Conservation (phyloP, 2,329 filamentous ascomycete genomes). For the Colletotrichum agaves region DNA sequence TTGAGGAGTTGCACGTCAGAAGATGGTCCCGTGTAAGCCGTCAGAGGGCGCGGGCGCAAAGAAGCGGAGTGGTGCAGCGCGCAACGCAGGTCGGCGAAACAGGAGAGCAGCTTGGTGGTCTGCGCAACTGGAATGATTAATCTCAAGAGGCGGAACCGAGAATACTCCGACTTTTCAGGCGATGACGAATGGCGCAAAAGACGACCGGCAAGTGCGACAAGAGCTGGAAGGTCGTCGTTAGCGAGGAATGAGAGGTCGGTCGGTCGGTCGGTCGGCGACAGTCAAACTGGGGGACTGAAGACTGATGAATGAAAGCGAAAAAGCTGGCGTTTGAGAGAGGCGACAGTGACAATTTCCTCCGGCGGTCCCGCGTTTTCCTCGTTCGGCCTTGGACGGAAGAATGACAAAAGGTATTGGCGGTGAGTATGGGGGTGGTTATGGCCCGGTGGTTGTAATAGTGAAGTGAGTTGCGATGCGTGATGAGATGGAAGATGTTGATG, state of each 20-base stretch:
- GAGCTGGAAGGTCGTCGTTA: neutral
- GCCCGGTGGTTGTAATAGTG: neutral
- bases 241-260: constrained; percentile 11
- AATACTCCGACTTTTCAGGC: constrained; percentile 10
- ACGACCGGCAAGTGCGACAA: neutral
- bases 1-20: constrained; percentile 6
- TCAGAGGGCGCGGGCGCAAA: constrained; percentile 12
- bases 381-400: neutral
- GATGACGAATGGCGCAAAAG: constrained; percentile 1
- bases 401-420: neutral
- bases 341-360: neutral
- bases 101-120: neutral
- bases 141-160: constrained; percentile 20
- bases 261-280: neutral
- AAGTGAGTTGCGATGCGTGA: constrained; percentile 6
- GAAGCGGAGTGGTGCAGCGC: constrained; percentile 5
- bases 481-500: neutral
- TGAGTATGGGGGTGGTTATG: neutral
- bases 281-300: neutral
- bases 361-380: neutral
- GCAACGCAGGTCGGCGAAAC: constrained; percentile 3
- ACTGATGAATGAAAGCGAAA: neutral
- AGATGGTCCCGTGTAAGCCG: constrained; percentile 29
- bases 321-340: neutral
- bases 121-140: constrained; percentile 27